Conservation (phyloP, 2,329 filamentous ascomycete species). For the Lachnellula willkommii region DNA sequence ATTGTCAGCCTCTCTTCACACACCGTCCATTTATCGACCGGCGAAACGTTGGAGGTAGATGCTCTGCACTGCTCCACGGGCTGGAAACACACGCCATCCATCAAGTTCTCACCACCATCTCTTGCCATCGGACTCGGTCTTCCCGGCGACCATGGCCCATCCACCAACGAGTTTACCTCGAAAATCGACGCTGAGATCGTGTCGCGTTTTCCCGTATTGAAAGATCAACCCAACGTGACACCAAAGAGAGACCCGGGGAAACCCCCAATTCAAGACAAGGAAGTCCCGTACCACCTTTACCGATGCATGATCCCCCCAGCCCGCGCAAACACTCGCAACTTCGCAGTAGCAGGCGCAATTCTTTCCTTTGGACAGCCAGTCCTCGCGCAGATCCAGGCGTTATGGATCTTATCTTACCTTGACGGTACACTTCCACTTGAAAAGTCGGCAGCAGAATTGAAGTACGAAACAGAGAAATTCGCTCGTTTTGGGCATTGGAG, state of each 20-base stretch:
- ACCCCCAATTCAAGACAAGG: not conserved
- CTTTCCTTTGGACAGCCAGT: conserved; percentile 40
- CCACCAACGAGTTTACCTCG: conserved; percentile 29
- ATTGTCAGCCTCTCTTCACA: conserved; percentile 41
- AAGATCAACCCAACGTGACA: conserved; percentile 44
- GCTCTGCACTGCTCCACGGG: conserved; percentile 53
- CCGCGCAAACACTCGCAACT: conserved; percentile 35
- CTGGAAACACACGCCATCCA: conserved; percentile 49
- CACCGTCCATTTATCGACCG: conserved; percentile 47
- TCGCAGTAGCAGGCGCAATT: conserved; percentile 43
- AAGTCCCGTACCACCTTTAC: conserved; percentile 38
- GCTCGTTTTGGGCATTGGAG: conserved; percentile 66
- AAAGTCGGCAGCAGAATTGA: conserved; percentile 35
- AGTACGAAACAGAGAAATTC: conserved; percentile 55
- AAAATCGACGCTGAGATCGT: conserved; percentile 47
- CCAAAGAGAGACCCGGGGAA: not conserved
- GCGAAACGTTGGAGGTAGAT: conserved; percentile 43
- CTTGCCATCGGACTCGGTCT: conserved; percentile 45
- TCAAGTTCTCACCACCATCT: conserved; percentile 47
- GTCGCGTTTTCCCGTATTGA: conserved; percentile 46
- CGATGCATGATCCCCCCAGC: conserved; percentile 43
- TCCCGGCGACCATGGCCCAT: conserved; percentile 37
- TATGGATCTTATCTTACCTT: conserved; percentile 65
- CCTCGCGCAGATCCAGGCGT: conserved; percentile 44
- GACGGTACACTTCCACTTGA: conserved; percentile 39